Percentiles rank a stretch among this genome's conserved stretches.
phyloP scores from a whole-genome alignment of 2,329 filamentous ascomycete genomes.

The Xylariales sp. region DNA sequence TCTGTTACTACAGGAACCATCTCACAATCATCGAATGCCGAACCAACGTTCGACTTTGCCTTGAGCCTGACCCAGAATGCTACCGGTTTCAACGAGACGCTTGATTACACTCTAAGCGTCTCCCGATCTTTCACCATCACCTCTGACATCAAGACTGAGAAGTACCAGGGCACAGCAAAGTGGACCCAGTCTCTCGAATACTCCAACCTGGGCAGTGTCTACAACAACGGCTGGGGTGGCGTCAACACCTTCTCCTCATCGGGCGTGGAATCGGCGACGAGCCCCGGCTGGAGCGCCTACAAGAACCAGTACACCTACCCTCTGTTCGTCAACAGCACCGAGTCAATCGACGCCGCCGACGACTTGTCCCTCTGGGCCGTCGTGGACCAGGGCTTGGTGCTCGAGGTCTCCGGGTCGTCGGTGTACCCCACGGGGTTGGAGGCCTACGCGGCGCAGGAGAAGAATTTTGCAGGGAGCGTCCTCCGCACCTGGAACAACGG shows the following conservation, averaged over 20 bases:
- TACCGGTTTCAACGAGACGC: slow-evolving; percentile 53
- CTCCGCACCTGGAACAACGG: slow-evolving; percentile 53
- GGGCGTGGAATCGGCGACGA: slow-evolving; percentile 37
- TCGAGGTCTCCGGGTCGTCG: slow-evolving; percentile 31
- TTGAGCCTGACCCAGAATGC: slow-evolving; percentile 39
- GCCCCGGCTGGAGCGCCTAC: slow-evolving; percentile 26
- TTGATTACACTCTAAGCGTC: slow-evolving; percentile 55
- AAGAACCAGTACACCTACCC: slow-evolving; percentile 52
- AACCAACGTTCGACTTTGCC: slow-evolving; percentile 44
- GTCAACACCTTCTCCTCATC: slow-evolving; percentile 27
- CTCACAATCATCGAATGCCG: slow-evolving; percentile 24
- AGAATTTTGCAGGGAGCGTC: slow-evolving; percentile 17
- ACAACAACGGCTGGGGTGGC: slow-evolving; percentile 22
- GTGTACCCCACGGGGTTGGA: slow-evolving; percentile 58
- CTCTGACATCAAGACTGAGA: slow-evolving; percentile 46
- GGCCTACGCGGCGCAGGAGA: slow-evolving; percentile 28
- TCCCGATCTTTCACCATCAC: slow-evolving; percentile 49
- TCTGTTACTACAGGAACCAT: slow-evolving; percentile 47
- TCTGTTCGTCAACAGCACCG: slow-evolving; percentile 51
- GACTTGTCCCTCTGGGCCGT: slow-evolving; percentile 41
- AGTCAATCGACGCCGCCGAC: slow-evolving; percentile 33
- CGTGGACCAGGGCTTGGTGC: slow-evolving; percentile 35
- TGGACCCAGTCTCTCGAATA: slow-evolving; percentile 58
- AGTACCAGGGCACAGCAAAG: slow-evolving; percentile 31
- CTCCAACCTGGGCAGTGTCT: slow-evolving; percentile 43